Evolutionary conservation across 371 early-diverging fungal genomes (phyloP).

Genomic region (Mortierella sp.): DNA sequence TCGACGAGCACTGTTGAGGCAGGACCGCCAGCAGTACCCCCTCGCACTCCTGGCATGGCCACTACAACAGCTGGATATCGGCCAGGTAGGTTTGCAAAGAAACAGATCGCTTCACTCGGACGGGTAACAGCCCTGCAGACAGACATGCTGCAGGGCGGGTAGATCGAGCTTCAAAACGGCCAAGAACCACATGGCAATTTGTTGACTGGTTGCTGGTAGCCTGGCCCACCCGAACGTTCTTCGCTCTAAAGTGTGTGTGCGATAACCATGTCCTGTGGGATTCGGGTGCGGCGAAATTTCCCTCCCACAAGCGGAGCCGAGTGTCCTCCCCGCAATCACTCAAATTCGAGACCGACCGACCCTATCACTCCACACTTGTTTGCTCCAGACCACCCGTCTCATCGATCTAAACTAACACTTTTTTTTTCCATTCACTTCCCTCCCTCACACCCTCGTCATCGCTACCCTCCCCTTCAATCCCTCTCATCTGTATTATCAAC

Average conservation of each 20-base stretch:
- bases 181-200: too few species aligned
- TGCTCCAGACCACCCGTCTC: not conserved
- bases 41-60: slow-evolving; percentile 45
- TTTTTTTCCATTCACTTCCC: not conserved
- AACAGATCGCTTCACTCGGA: too few species aligned
- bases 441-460: slow-evolving; percentile 1
- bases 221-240: too few species aligned
- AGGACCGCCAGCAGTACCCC: slow-evolving; percentile 48
- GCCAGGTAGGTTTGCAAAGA: slow-evolving; percentile 12
- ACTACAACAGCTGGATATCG: slow-evolving; percentile 34
- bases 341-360: not conserved
- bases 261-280: too few species aligned
- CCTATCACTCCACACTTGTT: not conserved
- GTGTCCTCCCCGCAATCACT: not conserved
- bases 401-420: not conserved
- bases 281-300: not conserved
- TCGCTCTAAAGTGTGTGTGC: slow-evolving; percentile 1
- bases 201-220: too few species aligned
- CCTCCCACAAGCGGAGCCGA: slow-evolving; percentile 5
- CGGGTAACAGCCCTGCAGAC: too few species aligned
- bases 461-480: not conserved
- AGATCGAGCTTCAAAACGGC: too few species aligned
- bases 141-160: too few species aligned
- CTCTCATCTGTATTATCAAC: not conserved
- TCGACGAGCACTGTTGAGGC: slow-evolving; percentile 25